A percentile compares a stretch with the other conserved stretches of the same genome.
Conservation (phyloP, 805 yeast genomes). For the Wickerhamiella brachini region DNA sequence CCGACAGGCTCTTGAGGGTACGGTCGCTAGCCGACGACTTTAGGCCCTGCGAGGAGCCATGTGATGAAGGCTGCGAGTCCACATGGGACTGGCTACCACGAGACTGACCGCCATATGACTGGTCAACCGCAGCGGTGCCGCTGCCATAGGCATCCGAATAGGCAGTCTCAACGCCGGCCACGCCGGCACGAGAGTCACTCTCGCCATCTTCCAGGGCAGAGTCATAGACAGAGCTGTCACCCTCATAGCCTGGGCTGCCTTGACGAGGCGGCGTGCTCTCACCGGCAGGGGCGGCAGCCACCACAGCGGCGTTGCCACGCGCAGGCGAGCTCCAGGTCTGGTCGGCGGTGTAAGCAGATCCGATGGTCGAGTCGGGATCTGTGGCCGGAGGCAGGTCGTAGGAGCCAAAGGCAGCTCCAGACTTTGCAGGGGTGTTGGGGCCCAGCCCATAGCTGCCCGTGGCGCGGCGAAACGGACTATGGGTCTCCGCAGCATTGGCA, state of each 20-base stretch:
- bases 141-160: background rate
- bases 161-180: background rate
- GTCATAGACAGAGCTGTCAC: background rate
- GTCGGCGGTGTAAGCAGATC: conserved; percentile 3
- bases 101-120: background rate
- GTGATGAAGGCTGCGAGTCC: background rate
- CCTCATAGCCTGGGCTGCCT: background rate
- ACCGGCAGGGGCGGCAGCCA: background rate
- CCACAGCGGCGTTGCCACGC: background rate
- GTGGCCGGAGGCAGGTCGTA: conserved; percentile 16
- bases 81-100: background rate
- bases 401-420: background rate
- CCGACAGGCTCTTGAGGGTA: background rate
- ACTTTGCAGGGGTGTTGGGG: background rate
- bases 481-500: too few relatives aligned
- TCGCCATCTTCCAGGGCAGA: background rate
- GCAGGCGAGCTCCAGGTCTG: conserved; percentile 4
- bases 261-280: conserved; percentile 1
- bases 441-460: background rate
- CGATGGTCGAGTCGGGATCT: conserved; percentile 8
- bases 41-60: background rate
- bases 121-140: background rate
- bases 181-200: background rate
- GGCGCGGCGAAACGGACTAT: background rate
- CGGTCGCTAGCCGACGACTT: background rate